Base-by-base conservation (phyloP, 2,329 filamentous ascomycete species). In the Colletotrichum spaethianum region DNA sequence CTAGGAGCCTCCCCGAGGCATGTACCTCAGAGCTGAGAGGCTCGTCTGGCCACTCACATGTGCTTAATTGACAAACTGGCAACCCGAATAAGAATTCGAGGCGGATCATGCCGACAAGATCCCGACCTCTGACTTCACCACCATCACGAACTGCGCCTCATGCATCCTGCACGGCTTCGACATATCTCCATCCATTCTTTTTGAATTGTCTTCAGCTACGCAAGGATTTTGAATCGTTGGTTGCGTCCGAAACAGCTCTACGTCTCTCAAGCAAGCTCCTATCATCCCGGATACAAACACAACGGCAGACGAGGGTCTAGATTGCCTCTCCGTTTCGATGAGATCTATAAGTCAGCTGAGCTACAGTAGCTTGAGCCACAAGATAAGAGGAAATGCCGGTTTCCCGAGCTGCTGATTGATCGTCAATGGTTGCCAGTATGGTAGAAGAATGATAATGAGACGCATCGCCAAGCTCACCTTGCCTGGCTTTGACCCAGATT, bases 51-150 rank as follows among this genome's bases (percentile, higher is more conserved):
- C 65, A 64, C 28, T 69, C 65, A 64, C 46, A 60, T 61, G 53
- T 44, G 31, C 53, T 48, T n/a, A 23, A 72, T 72, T 72, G 60
- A 26, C 53, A 69, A 72, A 36, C 23, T 53, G 33, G 18, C 23
- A 63, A 63, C 53, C 59, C 70, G 70, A 72, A 72, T 72, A 72
- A 72, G 70, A 72, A 70, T 64, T 42, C 66, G 70, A 72, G 56
- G 16, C 46, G 60, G 63, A 33, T 33, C 11, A 52, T 61, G 44
- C 62, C 26, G 53, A 40, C 9, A 23, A 26, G 46, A 18, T 44
- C 20, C 66, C 38, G 36, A 42, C 28, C 52, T 50, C 52, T 23
- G 33, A 70, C 55, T 56, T 67, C 48, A 55, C 46, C 52, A 63
- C 42, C 36, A 26, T 59, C 36, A 50, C 28, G 16, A 36, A 9